These are phyloP conservation scores for Forsythia viridissima DNA, from an alignment of 257 asterid genomes.

Conservation along the genomic window DNA sequence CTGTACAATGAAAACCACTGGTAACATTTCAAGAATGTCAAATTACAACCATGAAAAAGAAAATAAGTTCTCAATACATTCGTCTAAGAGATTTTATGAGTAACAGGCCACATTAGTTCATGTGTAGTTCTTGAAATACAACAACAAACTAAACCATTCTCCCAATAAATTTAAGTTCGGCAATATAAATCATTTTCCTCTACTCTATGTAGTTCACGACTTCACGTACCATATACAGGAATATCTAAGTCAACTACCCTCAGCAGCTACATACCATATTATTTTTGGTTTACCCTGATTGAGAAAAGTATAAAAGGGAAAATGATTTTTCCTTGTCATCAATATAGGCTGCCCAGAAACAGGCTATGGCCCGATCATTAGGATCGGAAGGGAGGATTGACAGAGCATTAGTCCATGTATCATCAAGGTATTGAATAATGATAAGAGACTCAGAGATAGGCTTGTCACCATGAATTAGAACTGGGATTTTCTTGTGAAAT, in stretches of 20 bases:
- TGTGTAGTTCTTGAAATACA: too few relatives aligned
- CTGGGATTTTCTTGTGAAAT: constrained; percentile 54
- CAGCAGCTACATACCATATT: too few relatives aligned
- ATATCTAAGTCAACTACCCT: not conserved
- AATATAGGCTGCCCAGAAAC: constrained; percentile 58
- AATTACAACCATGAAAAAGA: not conserved
- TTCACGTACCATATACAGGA: too few relatives aligned
- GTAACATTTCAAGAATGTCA: constrained; percentile 14
- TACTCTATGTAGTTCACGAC: too few relatives aligned
- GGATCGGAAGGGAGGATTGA: constrained; percentile 32
- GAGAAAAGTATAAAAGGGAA: too few relatives aligned
- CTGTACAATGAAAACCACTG: too few relatives aligned
- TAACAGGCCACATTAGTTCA: too few relatives aligned
- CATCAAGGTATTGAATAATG: constrained; percentile 40
- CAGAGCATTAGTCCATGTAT: constrained; percentile 28
- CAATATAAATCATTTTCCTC: too few relatives aligned
- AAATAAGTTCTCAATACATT: not conserved
- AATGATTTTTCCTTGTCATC: constrained; percentile 41
- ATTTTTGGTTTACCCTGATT: too few relatives aligned
- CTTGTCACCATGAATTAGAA: constrained; percentile 38
- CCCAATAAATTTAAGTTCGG: not conserved
- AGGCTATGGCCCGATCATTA: constrained; percentile 37
- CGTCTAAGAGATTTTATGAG: too few relatives aligned
- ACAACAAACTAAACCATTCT: too few relatives aligned
- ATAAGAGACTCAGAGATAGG: constrained; percentile 49